Conservation (phyloP, 73 alveolate genomes). For the Tetrahymena thermophila region DNA sequence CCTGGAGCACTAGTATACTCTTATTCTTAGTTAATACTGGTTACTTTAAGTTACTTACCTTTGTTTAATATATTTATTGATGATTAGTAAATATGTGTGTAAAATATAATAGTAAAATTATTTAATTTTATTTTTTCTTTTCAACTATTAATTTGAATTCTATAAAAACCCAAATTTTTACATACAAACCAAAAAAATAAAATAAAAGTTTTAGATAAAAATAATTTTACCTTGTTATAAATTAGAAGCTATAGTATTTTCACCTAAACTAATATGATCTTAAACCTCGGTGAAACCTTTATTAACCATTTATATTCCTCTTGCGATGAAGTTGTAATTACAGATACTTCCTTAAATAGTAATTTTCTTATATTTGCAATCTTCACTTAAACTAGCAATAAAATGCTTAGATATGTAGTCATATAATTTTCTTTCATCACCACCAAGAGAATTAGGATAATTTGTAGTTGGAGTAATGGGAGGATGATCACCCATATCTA, state of each 20-base stretch:
- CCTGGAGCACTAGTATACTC: constrained; percentile 97
- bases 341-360: constrained; percentile 65
- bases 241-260: neutral
- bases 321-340: constrained; percentile 71
- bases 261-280: neutral
- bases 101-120: neutral
- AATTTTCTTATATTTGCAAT: constrained; percentile 81
- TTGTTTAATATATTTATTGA: neutral
- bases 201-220: neutral
- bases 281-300: constrained; percentile 82
- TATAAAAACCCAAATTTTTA: too few relatives aligned
- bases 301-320: constrained; percentile 64
- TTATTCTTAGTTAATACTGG: constrained; percentile 24
- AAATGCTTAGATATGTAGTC: constrained; percentile 87
- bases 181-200: too few relatives aligned
- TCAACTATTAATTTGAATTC: too few relatives aligned
- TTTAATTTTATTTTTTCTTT: too few relatives aligned
- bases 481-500: constrained; percentile 99
- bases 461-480: constrained; percentile 99
- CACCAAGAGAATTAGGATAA: constrained; percentile 74
- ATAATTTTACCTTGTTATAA: constrained; percentile 25
- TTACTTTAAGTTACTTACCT: constrained; percentile 36
- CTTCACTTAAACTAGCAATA: constrained; percentile 92
- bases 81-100: neutral
- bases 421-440: constrained; percentile 47